A percentile compares a stretch with the other conserved stretches of the same genome.
Evolutionary conservation across 306 rosid species (phyloP).

Genomic region (Quercus mongolica): DNA sequence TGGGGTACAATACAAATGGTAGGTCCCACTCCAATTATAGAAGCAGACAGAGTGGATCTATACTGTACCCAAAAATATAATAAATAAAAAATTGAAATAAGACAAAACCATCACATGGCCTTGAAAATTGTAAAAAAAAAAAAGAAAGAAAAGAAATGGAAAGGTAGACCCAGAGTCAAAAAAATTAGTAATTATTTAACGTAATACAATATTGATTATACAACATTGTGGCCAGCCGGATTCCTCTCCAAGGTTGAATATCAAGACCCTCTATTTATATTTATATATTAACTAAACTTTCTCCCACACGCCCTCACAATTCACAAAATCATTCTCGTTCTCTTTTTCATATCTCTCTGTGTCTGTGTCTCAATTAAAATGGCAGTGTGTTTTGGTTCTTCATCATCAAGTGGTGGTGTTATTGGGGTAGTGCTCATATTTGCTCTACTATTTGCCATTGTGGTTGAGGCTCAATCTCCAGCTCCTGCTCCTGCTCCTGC

Average conservation of each 20-base stretch:
- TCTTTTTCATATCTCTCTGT: neutral
- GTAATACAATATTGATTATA: neutral
- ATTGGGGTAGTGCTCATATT: slow-evolving; percentile 24
- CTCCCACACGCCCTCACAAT: neutral
- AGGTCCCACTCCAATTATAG: neutral
- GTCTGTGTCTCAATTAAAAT: slow-evolving; percentile 10
- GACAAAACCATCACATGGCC: slow-evolving; percentile 22
- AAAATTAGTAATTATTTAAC: neutral
- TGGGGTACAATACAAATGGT: too few relatives aligned
- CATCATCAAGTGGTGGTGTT: slow-evolving; percentile 21
- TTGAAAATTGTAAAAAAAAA: neutral
- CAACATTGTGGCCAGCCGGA: neutral
- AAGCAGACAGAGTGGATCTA: neutral
- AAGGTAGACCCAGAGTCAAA: slow-evolving; percentile 16
- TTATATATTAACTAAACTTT: slow-evolving; percentile 2
- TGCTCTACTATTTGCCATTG: slow-evolving; percentile 39
- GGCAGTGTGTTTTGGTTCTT: slow-evolving; percentile 29
- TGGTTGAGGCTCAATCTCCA: slow-evolving; percentile 39
- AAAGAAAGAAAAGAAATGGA: neutral
- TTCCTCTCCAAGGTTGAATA: neutral
- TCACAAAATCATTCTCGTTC: neutral
- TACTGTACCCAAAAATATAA: neutral
- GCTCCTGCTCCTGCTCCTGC: slow-evolving; percentile 50
- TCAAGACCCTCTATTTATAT: too few relatives aligned
- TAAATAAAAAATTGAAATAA: neutral